Percentiles rank a stretch among this genome's conserved stretches.
Evolutionary conservation across 140 eudicot genomes (phyloP).

Genomic region (Erigeron philadelphicus): DNA sequence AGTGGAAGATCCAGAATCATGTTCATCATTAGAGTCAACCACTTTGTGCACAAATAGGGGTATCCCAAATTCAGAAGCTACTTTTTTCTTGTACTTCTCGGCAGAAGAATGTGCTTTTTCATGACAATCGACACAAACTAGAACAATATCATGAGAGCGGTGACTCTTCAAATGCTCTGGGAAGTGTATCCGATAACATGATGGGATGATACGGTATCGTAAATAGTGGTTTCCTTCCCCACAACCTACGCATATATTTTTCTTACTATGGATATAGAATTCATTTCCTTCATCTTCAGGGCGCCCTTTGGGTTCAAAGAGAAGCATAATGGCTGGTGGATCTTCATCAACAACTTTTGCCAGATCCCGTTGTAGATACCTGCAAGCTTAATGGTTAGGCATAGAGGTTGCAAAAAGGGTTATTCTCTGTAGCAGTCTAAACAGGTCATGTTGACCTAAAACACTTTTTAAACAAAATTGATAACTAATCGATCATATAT

Average conservation of each 20-base stretch:
- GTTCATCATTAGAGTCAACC: conserved; percentile 43
- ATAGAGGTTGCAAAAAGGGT: background rate
- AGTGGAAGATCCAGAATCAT: conserved; percentile 33
- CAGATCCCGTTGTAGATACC: conserved; percentile 73
- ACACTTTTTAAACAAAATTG: background rate
- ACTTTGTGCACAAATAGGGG: conserved; percentile 78
- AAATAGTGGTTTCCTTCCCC: conserved; percentile 92
- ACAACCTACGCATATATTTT: conserved; percentile 92
- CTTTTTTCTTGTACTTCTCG: conserved; percentile 65
- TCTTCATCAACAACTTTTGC: conserved; percentile 89
- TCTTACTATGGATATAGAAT: conserved; percentile 84
- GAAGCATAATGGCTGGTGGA: conserved; percentile 85
- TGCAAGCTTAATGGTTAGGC: conserved; percentile 27
- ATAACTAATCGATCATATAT: background rate
- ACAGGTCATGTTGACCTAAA: background rate
- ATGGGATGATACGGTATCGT: conserved; percentile 87
- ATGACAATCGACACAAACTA: conserved; percentile 95
- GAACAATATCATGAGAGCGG: conserved; percentile 96
- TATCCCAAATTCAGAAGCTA: conserved; percentile 74
- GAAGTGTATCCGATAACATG: conserved; percentile 90
- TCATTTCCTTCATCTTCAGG: conserved; percentile 97
- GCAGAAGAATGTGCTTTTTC: conserved; percentile 96
- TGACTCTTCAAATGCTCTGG: conserved; percentile 97
- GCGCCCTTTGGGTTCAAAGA: conserved; percentile 95
- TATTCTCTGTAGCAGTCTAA: background rate